Conservation (phyloP, 2,329 filamentous ascomycete species). For the Sporothrix mexicana region DNA sequence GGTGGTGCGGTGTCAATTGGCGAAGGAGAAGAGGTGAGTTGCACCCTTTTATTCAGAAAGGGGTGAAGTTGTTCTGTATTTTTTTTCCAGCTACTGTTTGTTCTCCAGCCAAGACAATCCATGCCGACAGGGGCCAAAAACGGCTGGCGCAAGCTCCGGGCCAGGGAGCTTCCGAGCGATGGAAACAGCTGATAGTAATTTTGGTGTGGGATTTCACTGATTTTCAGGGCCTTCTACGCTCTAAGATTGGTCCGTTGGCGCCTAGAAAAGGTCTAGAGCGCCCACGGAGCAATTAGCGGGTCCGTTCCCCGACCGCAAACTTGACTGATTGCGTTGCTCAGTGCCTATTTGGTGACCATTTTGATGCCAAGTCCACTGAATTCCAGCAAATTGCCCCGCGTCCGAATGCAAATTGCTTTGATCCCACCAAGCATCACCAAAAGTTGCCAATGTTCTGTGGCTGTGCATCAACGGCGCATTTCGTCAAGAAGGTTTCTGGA, state of each 20-base stretch:
- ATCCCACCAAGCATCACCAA: neutral
- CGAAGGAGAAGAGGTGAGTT: neutral
- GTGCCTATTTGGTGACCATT: neutral
- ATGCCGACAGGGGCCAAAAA: neutral
- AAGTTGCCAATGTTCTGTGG: neutral
- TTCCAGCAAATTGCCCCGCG: slow-evolving; percentile 27
- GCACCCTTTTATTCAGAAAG: neutral
- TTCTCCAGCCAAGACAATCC: neutral
- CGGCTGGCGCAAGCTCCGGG: neutral
- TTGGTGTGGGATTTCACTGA: neutral
- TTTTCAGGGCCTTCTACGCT: neutral
- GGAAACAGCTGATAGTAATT: slow-evolving; percentile 16
- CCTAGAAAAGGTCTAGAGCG: slow-evolving; percentile 19
- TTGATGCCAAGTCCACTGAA: neutral
- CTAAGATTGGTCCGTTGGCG: neutral
- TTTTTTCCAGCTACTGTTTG: neutral
- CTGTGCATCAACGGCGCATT: neutral
- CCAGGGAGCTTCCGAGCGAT: slow-evolving; percentile 6
- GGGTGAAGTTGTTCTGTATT: neutral
- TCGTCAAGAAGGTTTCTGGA: neutral
- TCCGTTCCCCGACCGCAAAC: neutral
- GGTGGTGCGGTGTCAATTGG: neutral
- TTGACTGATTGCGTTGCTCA: neutral
- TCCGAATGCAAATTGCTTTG: neutral
- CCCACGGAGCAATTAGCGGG: slow-evolving; percentile 29